phyloP scores from a whole-genome alignment of 2,329 filamentous ascomycete genomes.

The Scedosporium dehoogii region DNA sequence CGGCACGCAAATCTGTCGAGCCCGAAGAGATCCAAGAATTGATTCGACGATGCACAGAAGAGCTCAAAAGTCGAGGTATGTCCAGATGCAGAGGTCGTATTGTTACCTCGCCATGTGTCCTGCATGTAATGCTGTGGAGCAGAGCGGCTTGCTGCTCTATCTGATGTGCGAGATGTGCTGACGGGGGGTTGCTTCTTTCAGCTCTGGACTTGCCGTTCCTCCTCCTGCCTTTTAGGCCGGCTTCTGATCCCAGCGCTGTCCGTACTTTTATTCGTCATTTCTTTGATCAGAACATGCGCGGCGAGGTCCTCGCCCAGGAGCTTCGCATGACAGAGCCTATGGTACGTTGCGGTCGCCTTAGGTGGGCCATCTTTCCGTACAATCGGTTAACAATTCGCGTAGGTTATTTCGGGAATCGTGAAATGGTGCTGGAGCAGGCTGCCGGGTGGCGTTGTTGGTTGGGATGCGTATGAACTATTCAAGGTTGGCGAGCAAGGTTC shows the following conservation, averaged over 20 bases:
- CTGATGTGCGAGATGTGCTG: constrained; percentile 5
- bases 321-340: constrained; percentile 87
- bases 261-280: constrained; percentile 89
- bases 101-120: not conserved
- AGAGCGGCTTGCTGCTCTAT: not conserved
- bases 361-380: not conserved
- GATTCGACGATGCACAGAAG: constrained; percentile 71
- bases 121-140: not conserved
- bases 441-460: constrained; percentile 82
- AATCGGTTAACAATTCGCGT: constrained; percentile 14
- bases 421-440: constrained; percentile 99
- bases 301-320: constrained; percentile 70
- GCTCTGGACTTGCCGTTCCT: constrained; percentile 87
- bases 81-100: constrained; percentile 10
- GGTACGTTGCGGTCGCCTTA: constrained; percentile 38
- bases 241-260: constrained; percentile 82
- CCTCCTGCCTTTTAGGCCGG: constrained; percentile 86
- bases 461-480: constrained; percentile 96
- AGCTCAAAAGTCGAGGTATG: constrained; percentile 91
- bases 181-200: constrained; percentile 24
- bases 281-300: constrained; percentile 64
- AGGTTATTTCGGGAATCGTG: constrained; percentile 87
- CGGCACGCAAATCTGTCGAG: constrained; percentile 69
- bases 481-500: constrained; percentile 85
- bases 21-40: constrained; percentile 88